Base-by-base conservation (phyloP, 2,329 filamentous ascomycete genomes). In the Zasmidium cellare region DNA sequence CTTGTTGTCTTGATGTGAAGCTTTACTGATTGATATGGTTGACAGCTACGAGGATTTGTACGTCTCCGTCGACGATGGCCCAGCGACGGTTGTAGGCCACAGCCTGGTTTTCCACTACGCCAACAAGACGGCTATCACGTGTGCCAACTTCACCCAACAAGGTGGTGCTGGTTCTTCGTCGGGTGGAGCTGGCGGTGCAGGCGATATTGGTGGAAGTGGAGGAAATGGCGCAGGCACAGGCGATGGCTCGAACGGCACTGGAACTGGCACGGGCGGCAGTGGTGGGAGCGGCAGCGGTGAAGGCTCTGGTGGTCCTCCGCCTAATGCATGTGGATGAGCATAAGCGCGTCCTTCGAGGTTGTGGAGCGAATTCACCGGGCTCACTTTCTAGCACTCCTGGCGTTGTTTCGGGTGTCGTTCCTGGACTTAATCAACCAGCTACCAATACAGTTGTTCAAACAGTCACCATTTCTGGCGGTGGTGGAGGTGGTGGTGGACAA, bases 121-220 rank as follows among this genome's bases (percentile, higher is more conserved):
- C 51, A 81, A 85, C 71, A 78, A 77, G 62, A 81, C 79, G 7
- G 78, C 80, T 61, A 75, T 85, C 65, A 78, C 79, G 25, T 86
- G 84, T 73, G 83, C 80, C 57, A 84, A 84, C 71, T 84, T 85
- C 69, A 71, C 64, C 9, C 20, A 28, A 19, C 11, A 9, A 41
- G 53, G 51, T 47, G 59, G 61, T 53, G 45, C 54, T 41, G 52
- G 31, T 24, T 55, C 56, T 49, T 20, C 22, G 19, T 49, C 53
- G 35, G 46, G 51, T 25, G 23, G 24, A 9, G 18, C 38, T 6
- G 25, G 14, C 44, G 45, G 35, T 22, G 53, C 44, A 44, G 55
- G 55, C 18, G 51, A 7, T 46, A 25, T 45, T 51, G 31, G 22
- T 38, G 50, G 52, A 25, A 47, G 47, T 24, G 49, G 35, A 18